Evolutionary conservation across 306 rosid species (phyloP).

Genomic region (Cucurbita maxima): DNA sequence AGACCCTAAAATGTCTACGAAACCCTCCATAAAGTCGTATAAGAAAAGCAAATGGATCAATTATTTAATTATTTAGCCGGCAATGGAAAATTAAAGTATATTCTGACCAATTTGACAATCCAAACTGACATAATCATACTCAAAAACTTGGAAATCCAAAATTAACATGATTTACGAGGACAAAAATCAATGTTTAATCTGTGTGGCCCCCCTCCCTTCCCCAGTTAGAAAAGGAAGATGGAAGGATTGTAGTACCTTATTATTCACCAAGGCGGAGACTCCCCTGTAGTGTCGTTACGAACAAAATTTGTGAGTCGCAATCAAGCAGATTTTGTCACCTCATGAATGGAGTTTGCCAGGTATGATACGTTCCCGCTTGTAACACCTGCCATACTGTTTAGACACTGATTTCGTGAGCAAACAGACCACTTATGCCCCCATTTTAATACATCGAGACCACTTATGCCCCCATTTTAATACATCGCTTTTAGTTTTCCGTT

Average conservation of each 20-base stretch:
- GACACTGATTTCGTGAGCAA: too few relatives aligned
- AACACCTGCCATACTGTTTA: slow-evolving; percentile 86
- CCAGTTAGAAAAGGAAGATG: background rate
- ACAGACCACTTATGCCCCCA: too few relatives aligned
- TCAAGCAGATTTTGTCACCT: slow-evolving; percentile 52
- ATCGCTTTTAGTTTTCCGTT: too few relatives aligned
- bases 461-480: too few relatives aligned
- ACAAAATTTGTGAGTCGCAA: background rate
- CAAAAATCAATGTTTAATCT: background rate
- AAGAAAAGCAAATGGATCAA: background rate
- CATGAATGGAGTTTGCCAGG: slow-evolving; percentile 81
- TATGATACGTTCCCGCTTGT: slow-evolving; percentile 65
- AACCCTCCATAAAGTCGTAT: background rate
- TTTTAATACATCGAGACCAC: too few relatives aligned
- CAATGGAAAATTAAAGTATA: background rate
- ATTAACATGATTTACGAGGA: background rate
- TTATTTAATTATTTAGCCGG: background rate
- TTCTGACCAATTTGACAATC: background rate
- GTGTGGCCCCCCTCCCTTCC: background rate
- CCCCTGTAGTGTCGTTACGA: background rate
- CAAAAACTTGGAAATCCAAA: background rate
- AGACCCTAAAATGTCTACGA: background rate
- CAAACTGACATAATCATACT: background rate
- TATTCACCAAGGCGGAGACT: background rate
- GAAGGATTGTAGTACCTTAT: background rate